A percentile compares a stretch with the other conserved stretches of the same genome.
These are phyloP conservation scores for Pestalotiopsis sp. DNA, from an alignment of 2,329 filamentous ascomycete genomes.

Conservation along the genomic window DNA sequence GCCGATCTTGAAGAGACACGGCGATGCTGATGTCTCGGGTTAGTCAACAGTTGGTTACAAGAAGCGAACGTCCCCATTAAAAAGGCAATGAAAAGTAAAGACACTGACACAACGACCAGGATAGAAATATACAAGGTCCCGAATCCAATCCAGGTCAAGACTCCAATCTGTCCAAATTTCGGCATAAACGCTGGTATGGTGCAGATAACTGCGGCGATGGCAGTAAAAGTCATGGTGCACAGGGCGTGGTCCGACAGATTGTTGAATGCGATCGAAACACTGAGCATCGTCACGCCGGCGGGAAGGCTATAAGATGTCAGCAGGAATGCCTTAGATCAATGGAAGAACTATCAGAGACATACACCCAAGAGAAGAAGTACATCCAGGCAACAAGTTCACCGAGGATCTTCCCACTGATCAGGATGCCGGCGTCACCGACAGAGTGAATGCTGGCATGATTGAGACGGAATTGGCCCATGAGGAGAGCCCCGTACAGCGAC, in stretches of 20 bases:
- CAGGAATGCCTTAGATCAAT: neutral
- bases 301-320: neutral
- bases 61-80: neutral
- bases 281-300: conserved; percentile 42
- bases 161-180: conserved; percentile 33
- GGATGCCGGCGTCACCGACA: neutral
- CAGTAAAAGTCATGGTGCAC: conserved; percentile 43
- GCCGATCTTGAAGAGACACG: conserved; percentile 32
- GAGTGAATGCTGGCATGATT: neutral
- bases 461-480: neutral
- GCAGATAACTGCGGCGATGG: conserved; percentile 34
- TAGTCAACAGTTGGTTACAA: conserved; percentile 8
- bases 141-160: conserved; percentile 37
- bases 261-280: conserved; percentile 44
- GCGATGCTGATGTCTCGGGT: conserved; percentile 23
- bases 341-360: neutral
- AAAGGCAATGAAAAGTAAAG: neutral
- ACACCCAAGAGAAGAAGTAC: neutral
- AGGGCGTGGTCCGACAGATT: conserved; percentile 39
- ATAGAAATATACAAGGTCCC: conserved; percentile 32
- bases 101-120: conserved; percentile 23
- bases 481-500: neutral
- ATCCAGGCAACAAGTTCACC: neutral
- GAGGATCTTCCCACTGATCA: neutral
- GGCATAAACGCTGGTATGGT: neutral